Evolutionary conservation across 129 eudicot species (phyloP), one percentile per base, ranked within the genome.

Genomic region (Helianthus tuberosus): DNA sequence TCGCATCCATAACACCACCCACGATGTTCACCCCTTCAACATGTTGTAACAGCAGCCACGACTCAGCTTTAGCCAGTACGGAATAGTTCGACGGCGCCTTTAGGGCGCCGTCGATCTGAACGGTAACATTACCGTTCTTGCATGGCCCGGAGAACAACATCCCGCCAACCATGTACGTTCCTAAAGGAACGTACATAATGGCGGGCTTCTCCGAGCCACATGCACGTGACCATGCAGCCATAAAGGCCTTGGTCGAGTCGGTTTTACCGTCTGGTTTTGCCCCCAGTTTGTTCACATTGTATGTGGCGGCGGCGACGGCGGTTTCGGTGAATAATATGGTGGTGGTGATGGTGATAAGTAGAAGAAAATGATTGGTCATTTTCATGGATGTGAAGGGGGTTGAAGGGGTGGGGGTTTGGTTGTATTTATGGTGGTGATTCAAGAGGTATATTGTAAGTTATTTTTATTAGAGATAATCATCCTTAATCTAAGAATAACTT

Each of bases 1-100:
- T 89, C 35, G 78, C 96, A 41, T 90, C 96, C 32, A 90, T 63
- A 20, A 60, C 66, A 6, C 96, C 93, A 71, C 93, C 91, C 0
- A 53, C 36, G 16, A 88, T 61, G 3, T 79, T 83, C 29, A 92
- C 86, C 11, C 96, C 93, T 8, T 52, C 36, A 11, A 87, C 93
- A 3, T 60, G 12, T 15, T 78, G 23, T 13, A 92, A 87, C 0
- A 47, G 70, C 1, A 92, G 48, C 97, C 97, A 92, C 2, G 63
- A 67, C 0, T 50, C 73, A 12, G 66, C 53, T 11, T 72, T 77
- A 5, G 80, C 96, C 6, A 87, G 10, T 14, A 72, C 80, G n/a
- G 64, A 15, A 63, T 76, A 87, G 55, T 85, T 77, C 0, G 77
- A n/a, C 1, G 96, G 93, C 11, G 91, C 88, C 43, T 89, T 80